These are phyloP conservation scores for Auricularia cornea DNA, from an alignment of 768 basidiomycete genomes.

Conservation along the genomic window DNA sequence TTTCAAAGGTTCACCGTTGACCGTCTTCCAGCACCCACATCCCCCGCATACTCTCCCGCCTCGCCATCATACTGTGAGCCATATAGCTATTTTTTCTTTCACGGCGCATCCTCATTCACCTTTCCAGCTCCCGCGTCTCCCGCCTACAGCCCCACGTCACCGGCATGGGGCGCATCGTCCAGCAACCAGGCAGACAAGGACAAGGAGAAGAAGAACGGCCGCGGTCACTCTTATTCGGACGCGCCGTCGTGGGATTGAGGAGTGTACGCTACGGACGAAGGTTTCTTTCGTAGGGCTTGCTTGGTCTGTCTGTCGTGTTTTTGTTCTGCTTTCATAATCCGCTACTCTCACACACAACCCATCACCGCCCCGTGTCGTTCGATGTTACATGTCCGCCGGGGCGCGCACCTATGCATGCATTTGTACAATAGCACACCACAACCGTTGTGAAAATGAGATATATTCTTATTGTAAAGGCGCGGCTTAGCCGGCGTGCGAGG, in stretches of 20 bases:
- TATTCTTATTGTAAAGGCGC: no score
- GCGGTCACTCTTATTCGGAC: conserved; percentile 36
- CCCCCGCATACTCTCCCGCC: conserved; percentile 80
- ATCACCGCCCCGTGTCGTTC: no score
- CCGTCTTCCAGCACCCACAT: conserved; percentile 60
- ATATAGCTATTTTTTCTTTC: no score
- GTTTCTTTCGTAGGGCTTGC: no score
- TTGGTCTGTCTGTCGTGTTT: no score
- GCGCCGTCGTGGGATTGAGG: conserved; percentile 45
- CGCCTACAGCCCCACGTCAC: conserved; percentile 79
- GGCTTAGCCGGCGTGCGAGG: no score
- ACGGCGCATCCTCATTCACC: conserved; percentile 10
- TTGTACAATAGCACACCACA: no score
- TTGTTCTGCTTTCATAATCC: no score
- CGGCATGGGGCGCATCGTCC: conserved; percentile 54
- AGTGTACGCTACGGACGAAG: not conserved
- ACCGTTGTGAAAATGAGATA: no score
- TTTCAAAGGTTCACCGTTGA: not conserved
- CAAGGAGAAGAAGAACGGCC: conserved; percentile 22
- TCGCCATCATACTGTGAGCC: conserved; percentile 75
- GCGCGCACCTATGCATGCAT: no score
- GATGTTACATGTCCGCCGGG: no score
- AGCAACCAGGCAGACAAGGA: conserved; percentile 63
- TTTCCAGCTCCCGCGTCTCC: conserved; percentile 69
- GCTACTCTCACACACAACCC: no score